Evolutionary conservation across 805 yeast species (phyloP), one percentile per base, ranked within the genome.

Genomic region (Cyberlindnera meyerae): DNA sequence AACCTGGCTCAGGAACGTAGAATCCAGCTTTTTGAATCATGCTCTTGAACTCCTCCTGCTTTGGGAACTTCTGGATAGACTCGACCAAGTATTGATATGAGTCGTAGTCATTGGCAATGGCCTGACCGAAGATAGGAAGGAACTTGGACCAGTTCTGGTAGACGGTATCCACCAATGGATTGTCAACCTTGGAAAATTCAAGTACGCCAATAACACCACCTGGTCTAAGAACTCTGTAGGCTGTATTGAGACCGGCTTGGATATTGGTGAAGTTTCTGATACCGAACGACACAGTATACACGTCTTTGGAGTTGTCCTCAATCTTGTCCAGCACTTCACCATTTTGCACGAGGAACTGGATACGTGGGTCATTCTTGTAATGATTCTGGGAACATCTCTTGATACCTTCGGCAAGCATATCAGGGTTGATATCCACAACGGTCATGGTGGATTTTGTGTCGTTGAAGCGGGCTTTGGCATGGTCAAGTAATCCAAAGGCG

Each of bases 201-300:
- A 93, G 70, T 62, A 97, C 89, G 26, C 96, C 96, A 60, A 93
- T 93, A 31, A 93, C 84, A 53, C 98, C 98, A 54, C 98, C 98
- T 11, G 97, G 97, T 62, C 82, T 86, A 58, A 93, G 75, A 21
- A 90, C 95, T 52, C 98, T 75, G 66, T 90, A 83, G 24, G 98
- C 98, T n/a, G 97, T 82, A 51, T 84, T 73, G 52, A 93, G 71
- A 20, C 97, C 98, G 5, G 87, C 88, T 62, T 89, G 96, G 52
- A 93, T 80, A 59, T 93, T 73, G 40, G 98, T 93, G 63, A 94
- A 93, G 63, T 93, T 93, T 63, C 98, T 78, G 65, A 93, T 93
- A 42, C 98, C 98, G 60, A 93, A 93, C 3, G 97, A 95, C 51
- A 93, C 88, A 3, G 98, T 93, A 63, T 93, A 93, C 34, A 93